Evolutionary conservation across 2,329 filamentous ascomycete species (phyloP), one percentile per base, ranked within the genome.

Genomic region (Sodiomyces alkalinus): DNA sequence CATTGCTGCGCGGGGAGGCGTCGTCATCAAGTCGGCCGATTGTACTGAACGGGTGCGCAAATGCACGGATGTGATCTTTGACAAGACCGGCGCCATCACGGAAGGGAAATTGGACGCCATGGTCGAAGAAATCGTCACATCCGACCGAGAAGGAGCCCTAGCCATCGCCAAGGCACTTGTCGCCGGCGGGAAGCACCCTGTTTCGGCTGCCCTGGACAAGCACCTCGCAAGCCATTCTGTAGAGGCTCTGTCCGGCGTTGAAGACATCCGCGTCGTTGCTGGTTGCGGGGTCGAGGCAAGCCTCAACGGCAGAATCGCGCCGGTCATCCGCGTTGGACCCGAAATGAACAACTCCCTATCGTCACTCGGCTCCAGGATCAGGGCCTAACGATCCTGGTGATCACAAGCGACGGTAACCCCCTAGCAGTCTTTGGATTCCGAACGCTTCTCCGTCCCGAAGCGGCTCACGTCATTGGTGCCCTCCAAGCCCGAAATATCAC

Each of bases 1-100:
- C 2, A 56, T 73, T 3, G 68, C 64, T 0, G 69, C 72, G 3
- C 52, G 62, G 8, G 47, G 52, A 22, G 69, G 70, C 3, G 58
- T 78, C 20, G 58, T 76, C 27, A 65, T 75, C 45, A 69, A 72
- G 43, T 58, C 64, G 3, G 60, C 62, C 0, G 52, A 64, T 22
- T 57, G 55, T 4, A 64, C 68, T 3, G 68, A 74, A 39, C 46
- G 55, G 3, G 61, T 59, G 3, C 52, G 55, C 22, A 68, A 65
- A 29, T 51, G 59, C 3, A 64, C 62, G 0, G 60, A 71, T 37
- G 53, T 73, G 3, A 55, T 76, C 1, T 72, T 78, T 34, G 69
- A 77, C 52, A 78, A 76, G 49, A 77, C 71, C 0, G 71, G 73
- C 1, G 77, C 69, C 1, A 47, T 77, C 14, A 74, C 70, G 0